Conservation (phyloP, 2,329 filamentous ascomycete species). For the Didymella segeticola region DNA sequence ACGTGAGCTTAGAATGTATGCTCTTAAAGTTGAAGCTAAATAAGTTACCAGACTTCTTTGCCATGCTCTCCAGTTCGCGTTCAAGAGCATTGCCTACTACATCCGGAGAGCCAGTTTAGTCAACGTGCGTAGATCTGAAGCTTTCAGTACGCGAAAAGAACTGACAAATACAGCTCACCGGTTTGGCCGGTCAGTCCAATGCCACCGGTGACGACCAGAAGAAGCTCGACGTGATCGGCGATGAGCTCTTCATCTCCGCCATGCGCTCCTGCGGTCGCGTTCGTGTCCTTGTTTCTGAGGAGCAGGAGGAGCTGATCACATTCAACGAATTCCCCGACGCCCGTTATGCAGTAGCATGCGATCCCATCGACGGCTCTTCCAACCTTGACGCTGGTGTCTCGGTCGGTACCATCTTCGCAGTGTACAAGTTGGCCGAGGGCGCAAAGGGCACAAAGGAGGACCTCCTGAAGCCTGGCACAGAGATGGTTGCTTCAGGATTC, state of each 20-base stretch:
- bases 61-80: conserved; percentile 98
- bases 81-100: conserved; percentile 99
- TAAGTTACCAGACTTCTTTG: conserved; percentile 76
- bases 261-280: conserved; percentile 94
- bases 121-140: conserved; percentile 61
- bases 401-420: conserved; percentile 94
- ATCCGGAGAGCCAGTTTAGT: conserved; percentile 95
- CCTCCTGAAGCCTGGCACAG: conserved; percentile 85
- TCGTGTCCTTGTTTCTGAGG: conserved; percentile 92
- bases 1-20: conserved; percentile 65
- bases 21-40: background rate
- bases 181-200: conserved; percentile 93
- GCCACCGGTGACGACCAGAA: conserved; percentile 98
- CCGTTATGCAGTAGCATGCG: conserved; percentile 93
- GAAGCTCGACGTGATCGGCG: conserved; percentile 99
- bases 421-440: conserved; percentile 86
- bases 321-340: conserved; percentile 77
- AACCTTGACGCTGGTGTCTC: conserved; percentile 98
- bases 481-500: conserved; percentile 94
- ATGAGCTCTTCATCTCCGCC: conserved; percentile 94
- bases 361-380: conserved; percentile 96
- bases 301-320: conserved; percentile 90
- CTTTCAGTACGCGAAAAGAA: background rate
- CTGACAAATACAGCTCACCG: conserved; percentile 68
- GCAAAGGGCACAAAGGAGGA: conserved; percentile 80